Evolutionary conservation across 495 filamentous ascomycete genomes (phyloP), one percentile per base, ranked within the genome.

Genomic region (Cladorrhinum samala): DNA sequence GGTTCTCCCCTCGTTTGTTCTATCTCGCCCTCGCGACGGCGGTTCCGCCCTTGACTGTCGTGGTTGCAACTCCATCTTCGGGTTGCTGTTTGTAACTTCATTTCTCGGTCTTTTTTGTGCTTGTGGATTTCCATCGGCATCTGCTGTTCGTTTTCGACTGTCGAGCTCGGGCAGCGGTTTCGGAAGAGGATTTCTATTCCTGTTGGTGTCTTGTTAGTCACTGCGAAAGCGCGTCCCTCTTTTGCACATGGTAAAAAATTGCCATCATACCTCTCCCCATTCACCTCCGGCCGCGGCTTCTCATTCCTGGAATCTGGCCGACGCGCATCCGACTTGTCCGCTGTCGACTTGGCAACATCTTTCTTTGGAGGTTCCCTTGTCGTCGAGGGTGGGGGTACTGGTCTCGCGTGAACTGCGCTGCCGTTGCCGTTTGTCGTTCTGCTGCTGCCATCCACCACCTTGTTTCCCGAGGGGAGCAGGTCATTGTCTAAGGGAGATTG

Each of bases 91-190:
- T n/a, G n/a, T 47, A 41, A 54, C 56, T 8, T 74, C 74, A 24
- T 60, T 52, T 39, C 64, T 74, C 46, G 43, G 52, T n/a, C 72
- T 66, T 49, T 77, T 78, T 21, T 55, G 54, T 0, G 70, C 62
- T 17, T 66, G 66, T 2, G 53, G 30, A 18, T 62, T 64, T 16
- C 65, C 65, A n/a, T 71, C 70, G n/a, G 50, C 33, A 3, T 75
- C 73, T 19, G 61, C 59, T 9, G 46, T 27, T 41, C 72, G 68
- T 61, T 73, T 76, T 19, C 65, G 68, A 45, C 54, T 68, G 43
- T 71, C 68, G 9, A 47, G 49, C 3, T 75, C 70, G 27, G 64
- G 60, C 27, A 45, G 60, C 18, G 53, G 20, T 25, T 51, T 58
- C 19, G 36, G 21, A 44, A 50, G 56, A 17, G 60, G 51, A 42